Evolutionary conservation across 768 basidiomycete genomes (phyloP), one percentile per base, ranked within the genome.

Genomic region (Leccinum obscurum): DNA sequence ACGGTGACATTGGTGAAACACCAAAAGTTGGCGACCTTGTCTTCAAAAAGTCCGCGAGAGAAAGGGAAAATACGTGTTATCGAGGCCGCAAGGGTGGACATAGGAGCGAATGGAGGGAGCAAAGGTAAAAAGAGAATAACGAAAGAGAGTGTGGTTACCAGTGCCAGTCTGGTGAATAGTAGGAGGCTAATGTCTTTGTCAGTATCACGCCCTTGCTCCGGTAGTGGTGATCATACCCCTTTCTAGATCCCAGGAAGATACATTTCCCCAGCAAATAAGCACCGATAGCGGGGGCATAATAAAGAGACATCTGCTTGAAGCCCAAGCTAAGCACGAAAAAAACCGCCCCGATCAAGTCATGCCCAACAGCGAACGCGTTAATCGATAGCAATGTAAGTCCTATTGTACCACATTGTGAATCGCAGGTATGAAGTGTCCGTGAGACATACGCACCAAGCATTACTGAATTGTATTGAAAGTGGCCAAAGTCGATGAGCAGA

Each of bases 1-100:
- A 90, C 75, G 9, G 69, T 65, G 24, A 95, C 87, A 70, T 98
- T 93, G 17, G 88, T 85, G 34, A 93, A 92, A 73, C 95, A 97
- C 95, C 95, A 98, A 70, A 96, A 92, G 71, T 98, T 98, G 44
- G 95, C 93, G 24, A 98, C 95, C 69, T 96, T 95, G 77, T 96
- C 93, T 70, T 96, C 94, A 68, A 95, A 95, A 3, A 95, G 78
- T 14, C 95, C 95, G 30, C 95, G 87, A 6, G 84, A 81, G 70
- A 98, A 93, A 0, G 95, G 95, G 71, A 98, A 98, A 57, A 97
- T 93, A 6, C 95, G 87, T 14, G 78, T 78, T 51, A 95, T 77
- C 15, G 90, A 85, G 55, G 86, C 83, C n/a, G 82, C 61, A 62
- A 92, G 80, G 24, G 77, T 68, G 4, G 77, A 68, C 11, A 77